phyloP scores from a whole-genome alignment of 2,329 filamentous ascomycete genomes.

The Epicoccum sorghinum region DNA sequence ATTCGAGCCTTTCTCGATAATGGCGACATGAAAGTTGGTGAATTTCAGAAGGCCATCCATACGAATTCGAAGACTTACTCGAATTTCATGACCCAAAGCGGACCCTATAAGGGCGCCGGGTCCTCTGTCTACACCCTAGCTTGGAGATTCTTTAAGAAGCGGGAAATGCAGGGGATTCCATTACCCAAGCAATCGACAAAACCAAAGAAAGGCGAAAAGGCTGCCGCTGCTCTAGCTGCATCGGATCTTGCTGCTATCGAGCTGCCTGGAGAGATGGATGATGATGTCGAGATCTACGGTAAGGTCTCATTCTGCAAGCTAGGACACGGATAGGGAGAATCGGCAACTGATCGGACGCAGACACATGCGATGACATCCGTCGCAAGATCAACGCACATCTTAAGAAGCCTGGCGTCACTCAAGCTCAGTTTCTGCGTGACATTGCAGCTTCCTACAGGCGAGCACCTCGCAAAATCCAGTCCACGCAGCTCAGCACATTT shows the following conservation, averaged over 20 bases:
- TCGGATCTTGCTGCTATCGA: not conserved
- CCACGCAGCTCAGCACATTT: constrained; percentile 57
- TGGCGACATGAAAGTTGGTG: constrained; percentile 53
- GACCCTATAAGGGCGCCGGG: constrained; percentile 44
- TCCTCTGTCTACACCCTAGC: constrained; percentile 38
- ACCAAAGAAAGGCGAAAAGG: constrained; percentile 1
- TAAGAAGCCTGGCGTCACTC: constrained; percentile 55
- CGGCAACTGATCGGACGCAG: constrained; percentile 2
- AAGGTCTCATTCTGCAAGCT: not conserved
- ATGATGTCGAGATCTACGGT: not conserved
- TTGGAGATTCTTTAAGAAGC: constrained; percentile 56
- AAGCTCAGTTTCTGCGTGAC: constrained; percentile 59
- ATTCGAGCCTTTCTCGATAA: constrained; percentile 52
- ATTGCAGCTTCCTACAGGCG: constrained; percentile 53
- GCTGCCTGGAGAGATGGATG: not conserved
- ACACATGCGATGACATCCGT: constrained; percentile 64
- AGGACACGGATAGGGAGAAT: not conserved
- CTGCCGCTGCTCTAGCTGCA: not conserved
- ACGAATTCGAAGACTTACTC: constrained; percentile 46
- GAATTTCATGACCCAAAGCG: constrained; percentile 59
- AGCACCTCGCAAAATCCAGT: constrained; percentile 48
- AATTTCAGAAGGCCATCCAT: constrained; percentile 51
- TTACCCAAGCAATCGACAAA: constrained; percentile 2
- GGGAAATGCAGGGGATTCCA: constrained; percentile 57
- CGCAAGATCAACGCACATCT: constrained; percentile 62